Conservation (phyloP, 208 protist genomes). For the Trypanosoma scelopori region DNA sequence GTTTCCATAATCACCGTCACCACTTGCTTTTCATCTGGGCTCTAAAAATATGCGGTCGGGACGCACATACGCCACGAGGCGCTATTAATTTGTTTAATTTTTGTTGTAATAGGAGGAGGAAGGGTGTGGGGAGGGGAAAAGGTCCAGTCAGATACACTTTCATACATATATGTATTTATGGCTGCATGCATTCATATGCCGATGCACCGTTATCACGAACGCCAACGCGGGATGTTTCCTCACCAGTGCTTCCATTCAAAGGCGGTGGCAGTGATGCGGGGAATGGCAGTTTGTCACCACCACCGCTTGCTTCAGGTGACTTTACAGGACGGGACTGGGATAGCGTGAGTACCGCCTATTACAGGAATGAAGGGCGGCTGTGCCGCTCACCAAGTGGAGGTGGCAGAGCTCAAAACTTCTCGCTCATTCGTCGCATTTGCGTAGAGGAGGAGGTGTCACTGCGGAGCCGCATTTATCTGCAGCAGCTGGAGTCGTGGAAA, state of each 20-base stretch:
- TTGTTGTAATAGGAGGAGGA: background rate
- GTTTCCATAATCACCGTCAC: no score
- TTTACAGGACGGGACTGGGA: background rate
- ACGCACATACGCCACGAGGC: no score
- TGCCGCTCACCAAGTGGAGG: slow-evolving; percentile 15
- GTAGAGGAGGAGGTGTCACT: slow-evolving; percentile 24
- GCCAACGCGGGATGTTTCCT: background rate
- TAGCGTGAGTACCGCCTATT: background rate
- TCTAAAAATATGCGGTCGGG: no score
- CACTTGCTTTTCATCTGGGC: no score
- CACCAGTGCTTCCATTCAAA: background rate
- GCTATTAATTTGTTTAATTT: no score
- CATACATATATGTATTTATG: slow-evolving; percentile 23
- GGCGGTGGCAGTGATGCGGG: background rate
- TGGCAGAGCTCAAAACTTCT: slow-evolving; percentile 13
- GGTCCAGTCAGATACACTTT: no score
- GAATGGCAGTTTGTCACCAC: background rate
- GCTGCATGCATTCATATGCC: background rate
- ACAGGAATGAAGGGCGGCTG: slow-evolving; percentile 6
- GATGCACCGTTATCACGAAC: background rate
- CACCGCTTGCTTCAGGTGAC: background rate
- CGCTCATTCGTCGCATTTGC: slow-evolving; percentile 20
- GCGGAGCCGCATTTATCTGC: slow-evolving; percentile 25
- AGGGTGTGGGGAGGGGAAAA: no score
- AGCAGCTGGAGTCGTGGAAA: slow-evolving; percentile 33